A percentile compares a stretch with the other conserved stretches of the same genome.
phyloP scores from a whole-genome alignment of 2,329 filamentous ascomycete species.

The Pseudogymnoascus sp. region DNA sequence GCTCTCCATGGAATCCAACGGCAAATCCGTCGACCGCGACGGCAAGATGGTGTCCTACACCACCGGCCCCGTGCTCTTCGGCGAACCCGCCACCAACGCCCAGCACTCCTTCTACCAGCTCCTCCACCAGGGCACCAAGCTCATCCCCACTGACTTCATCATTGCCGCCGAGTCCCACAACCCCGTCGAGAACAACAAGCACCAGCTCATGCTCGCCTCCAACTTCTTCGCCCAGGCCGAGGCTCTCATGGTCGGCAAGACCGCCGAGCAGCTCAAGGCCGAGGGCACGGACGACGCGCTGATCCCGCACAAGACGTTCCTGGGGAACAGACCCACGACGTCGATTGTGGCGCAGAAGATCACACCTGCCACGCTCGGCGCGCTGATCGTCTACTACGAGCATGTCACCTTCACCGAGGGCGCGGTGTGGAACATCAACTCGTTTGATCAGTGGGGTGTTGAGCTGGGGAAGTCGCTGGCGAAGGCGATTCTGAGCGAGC shows the following conservation, averaged over 20 bases:
- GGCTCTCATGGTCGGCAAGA: constrained; percentile 87
- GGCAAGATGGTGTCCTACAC: constrained; percentile 93
- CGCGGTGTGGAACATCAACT: constrained; percentile 98
- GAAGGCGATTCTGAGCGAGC: constrained; percentile 81
- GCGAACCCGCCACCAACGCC: constrained; percentile 96
- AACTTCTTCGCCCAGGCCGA: constrained; percentile 89
- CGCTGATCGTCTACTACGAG: constrained; percentile 97
- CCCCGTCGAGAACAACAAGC: constrained; percentile 81
- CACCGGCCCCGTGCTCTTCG: constrained; percentile 90
- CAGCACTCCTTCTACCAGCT: constrained; percentile 99
- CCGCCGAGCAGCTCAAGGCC: constrained; percentile 67
- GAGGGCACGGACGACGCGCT: constrained; percentile 69
- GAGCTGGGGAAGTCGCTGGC: constrained; percentile 95
- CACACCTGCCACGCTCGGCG: constrained; percentile 86
- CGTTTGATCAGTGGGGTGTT: constrained; percentile 99
- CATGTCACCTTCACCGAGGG: constrained; percentile 97
- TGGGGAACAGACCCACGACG: constrained; percentile 94
- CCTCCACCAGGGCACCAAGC: constrained; percentile 96
- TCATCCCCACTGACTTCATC: constrained; percentile 98
- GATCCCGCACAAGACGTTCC: constrained; percentile 97
- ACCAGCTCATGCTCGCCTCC: constrained; percentile 92
- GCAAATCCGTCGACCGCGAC: constrained; percentile 90
- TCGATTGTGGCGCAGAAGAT: constrained; percentile 88
- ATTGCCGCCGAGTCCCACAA: constrained; percentile 95
- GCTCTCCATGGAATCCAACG: constrained; percentile 99